A percentile compares a stretch with the other conserved stretches of the same genome.
Conservation (phyloP, 805 yeast genomes). For the Ogataea parapolymorpha region DNA sequence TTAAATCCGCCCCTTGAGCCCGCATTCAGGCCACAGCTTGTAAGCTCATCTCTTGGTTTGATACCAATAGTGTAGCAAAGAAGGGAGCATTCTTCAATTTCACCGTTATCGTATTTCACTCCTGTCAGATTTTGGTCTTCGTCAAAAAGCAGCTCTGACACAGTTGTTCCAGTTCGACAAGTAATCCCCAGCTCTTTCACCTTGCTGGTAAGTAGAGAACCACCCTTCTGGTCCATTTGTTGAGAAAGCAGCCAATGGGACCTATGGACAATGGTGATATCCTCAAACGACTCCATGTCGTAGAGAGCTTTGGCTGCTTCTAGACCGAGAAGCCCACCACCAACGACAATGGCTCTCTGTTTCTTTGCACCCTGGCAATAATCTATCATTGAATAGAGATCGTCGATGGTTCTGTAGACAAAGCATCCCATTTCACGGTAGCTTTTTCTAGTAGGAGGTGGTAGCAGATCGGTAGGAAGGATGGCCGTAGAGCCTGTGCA, state of each 20-base stretch:
- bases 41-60: slow-evolving; percentile 36
- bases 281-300: slow-evolving; percentile 30
- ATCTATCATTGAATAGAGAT: slow-evolving; percentile 29
- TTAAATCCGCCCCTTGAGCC: slow-evolving; percentile 31
- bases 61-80: slow-evolving; percentile 36
- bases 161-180: slow-evolving; percentile 48
- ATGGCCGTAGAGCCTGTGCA: slow-evolving; percentile 35
- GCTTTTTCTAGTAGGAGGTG: slow-evolving; percentile 12
- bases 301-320: slow-evolving; percentile 38
- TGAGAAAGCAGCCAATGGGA: slow-evolving; percentile 35
- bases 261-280: slow-evolving; percentile 33
- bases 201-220: slow-evolving; percentile 37
- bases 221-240: slow-evolving; percentile 37
- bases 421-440: slow-evolving; percentile 32
- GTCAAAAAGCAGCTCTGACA: slow-evolving; percentile 43
- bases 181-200: slow-evolving; percentile 51
- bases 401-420: slow-evolving; percentile 36
- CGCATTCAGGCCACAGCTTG: slow-evolving; percentile 23
- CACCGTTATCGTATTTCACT: slow-evolving; percentile 30
- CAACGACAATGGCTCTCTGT: slow-evolving; percentile 32
- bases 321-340: slow-evolving; percentile 35
- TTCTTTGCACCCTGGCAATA: slow-evolving; percentile 19
- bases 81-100: slow-evolving; percentile 31
- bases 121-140: slow-evolving; percentile 19
- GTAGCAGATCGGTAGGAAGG: slow-evolving; percentile 26